Conservation (phyloP, 2,329 filamentous ascomycete species). For the Aspergillus brasiliensis region DNA sequence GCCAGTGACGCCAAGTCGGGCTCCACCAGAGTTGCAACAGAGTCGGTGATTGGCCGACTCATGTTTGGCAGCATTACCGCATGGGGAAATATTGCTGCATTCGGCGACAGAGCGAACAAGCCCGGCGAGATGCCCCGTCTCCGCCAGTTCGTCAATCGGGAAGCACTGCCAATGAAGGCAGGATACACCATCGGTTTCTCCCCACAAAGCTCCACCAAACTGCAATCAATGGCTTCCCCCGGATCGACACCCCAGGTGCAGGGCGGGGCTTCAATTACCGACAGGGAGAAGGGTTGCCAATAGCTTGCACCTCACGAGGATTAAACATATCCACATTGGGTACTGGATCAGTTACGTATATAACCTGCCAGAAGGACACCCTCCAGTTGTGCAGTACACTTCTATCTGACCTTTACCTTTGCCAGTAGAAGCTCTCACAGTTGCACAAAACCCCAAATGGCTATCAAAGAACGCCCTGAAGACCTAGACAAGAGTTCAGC, state of each 20-base stretch:
- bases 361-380: neutral
- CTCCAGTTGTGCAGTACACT: neutral
- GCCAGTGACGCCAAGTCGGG: neutral
- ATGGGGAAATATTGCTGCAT: neutral
- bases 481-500: neutral
- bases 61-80: neutral
- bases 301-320: neutral
- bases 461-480: neutral
- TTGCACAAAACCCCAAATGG: neutral
- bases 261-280: neutral
- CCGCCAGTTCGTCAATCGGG: neutral
- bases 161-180: neutral
- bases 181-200: neutral
- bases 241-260: neutral
- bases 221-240: neutral
- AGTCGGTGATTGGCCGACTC: neutral
- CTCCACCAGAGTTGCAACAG: too few relatives aligned
- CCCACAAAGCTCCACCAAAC: neutral
- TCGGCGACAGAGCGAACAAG: neutral
- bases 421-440: neutral
- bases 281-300: neutral
- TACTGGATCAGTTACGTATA: neutral
- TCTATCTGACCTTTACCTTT: rapidly evolving
- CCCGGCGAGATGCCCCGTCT: neutral
- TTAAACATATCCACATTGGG: neutral